phyloP scores from a whole-genome alignment of 2,329 filamentous ascomycete species.

The Colletotrichum tropicale region DNA sequence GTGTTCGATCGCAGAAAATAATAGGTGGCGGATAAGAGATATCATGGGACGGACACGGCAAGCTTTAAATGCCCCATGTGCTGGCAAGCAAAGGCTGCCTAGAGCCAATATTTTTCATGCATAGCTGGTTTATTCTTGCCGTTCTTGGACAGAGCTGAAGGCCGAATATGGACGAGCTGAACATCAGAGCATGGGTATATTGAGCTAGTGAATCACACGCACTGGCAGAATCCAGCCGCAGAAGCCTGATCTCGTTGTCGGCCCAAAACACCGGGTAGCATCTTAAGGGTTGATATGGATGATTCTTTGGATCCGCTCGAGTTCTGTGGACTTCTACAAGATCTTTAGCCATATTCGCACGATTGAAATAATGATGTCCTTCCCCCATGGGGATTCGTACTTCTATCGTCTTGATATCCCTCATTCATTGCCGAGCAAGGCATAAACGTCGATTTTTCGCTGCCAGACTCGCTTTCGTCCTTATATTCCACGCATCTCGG shows the following conservation, averaged over 20 bases:
- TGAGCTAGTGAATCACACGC: neutral
- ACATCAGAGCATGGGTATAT: neutral
- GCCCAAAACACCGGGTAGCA: neutral
- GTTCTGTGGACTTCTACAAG: neutral
- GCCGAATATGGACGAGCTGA: neutral
- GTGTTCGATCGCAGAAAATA: neutral
- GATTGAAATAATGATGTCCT: neutral
- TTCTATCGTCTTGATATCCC: neutral
- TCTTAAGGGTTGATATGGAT: neutral
- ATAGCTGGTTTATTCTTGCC: neutral
- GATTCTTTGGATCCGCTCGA: neutral
- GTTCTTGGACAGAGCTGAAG: neutral
- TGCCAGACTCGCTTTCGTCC: neutral
- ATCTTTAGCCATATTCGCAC: neutral
- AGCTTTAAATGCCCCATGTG: neutral
- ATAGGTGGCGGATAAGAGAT: neutral
- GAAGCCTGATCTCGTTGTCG: neutral
- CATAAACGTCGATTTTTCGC: neutral
- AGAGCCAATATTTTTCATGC: neutral
- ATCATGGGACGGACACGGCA: neutral
- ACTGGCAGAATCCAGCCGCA: neutral
- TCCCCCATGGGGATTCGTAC: rapidly evolving
- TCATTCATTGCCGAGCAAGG: neutral
- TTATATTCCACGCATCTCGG: neutral
- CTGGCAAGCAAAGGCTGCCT: neutral